Base-by-base conservation (phyloP, 768 basidiomycete genomes). In the Russula earlei region DNA sequence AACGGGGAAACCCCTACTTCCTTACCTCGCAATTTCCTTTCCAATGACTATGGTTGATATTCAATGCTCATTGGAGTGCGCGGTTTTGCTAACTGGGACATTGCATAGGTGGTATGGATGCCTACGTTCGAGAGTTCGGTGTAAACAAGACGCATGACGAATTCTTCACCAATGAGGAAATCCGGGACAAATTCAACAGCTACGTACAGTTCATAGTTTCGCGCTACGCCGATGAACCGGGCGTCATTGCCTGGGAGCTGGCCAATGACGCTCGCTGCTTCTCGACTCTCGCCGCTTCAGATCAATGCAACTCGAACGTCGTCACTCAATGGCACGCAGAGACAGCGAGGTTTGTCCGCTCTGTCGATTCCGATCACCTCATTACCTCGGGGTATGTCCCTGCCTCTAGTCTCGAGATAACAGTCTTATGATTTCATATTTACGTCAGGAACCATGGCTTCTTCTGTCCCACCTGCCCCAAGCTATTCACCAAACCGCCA, bases 71-170 rank as follows among this genome's bases (percentile, higher is more conserved):
- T 20, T 10, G 6, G 24, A 22, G 31, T 22, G 9, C 11, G n/a
- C 33, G 4, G 22, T 34, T 52, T 38, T 44, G 17, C 31, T 42
- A n/a, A 52, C 14, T 19, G 14, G n/a, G 12, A 47, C n/a, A 33
- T 49, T 19, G n/a, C 20, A 55, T 31, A 70, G 72, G 72, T 37
- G 73, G 73, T 8, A 72, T 74, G 65, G 73, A 74, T 55, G 60
- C 66, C 6, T 74, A 74, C 49, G 67, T 70, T 52, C 64, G 64
- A 5, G 65, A 66, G 38, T 69, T 69, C 45, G 44, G 60, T 11
- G 47, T 64, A 11, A 55, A 59, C 12, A 64, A 67, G 44, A 67
- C 66, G 2, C 73, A 74, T 49, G 73, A 74, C 53, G 59, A 63
- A 25, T 74, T 74, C 65, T 74, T 71, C 55, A 72, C 71, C 20